Evolutionary conservation across 257 asterid genomes (phyloP).

Genomic region (Mitragyna speciosa): DNA sequence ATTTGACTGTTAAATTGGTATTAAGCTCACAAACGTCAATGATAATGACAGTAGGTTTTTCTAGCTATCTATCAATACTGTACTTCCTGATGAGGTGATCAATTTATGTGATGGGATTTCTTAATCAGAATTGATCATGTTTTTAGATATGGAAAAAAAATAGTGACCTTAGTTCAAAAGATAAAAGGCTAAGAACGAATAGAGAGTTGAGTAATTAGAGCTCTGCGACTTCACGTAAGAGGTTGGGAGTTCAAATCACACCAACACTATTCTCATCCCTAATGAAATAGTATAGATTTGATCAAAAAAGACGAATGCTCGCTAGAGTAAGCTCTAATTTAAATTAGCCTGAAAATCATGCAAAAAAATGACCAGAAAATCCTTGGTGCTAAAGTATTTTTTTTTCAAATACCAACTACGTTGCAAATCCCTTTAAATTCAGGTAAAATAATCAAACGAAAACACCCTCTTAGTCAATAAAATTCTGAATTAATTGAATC

Average conservation of each 20-base stretch:
- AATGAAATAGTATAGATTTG: too few species aligned
- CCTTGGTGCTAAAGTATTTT: neutral
- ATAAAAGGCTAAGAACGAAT: too few species aligned
- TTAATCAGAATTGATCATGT: neutral
- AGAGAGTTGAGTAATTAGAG: too few species aligned
- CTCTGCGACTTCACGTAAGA: too few species aligned
- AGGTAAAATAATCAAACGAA: too few species aligned
- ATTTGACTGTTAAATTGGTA: slow-evolving; percentile 6
- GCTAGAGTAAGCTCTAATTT: neutral
- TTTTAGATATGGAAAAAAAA: slow-evolving; percentile 13
- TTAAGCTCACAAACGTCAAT: slow-evolving; percentile 9
- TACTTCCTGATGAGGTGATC: neutral
- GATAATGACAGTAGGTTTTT: slow-evolving; percentile 8
- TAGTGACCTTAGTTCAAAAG: slow-evolving; percentile 11
- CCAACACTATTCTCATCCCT: too few species aligned
- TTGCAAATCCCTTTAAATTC: neutral
- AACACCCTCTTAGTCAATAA: neutral
- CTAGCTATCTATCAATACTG: neutral
- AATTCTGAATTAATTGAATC: neutral
- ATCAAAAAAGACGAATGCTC: too few species aligned
- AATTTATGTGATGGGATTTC: slow-evolving; percentile 8
- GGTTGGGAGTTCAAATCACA: too few species aligned
- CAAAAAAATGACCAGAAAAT: neutral
- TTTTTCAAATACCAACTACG: neutral
- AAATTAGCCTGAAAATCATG: neutral